Evolutionary conservation across 1,284 basidiomycete species (phyloP).

Genomic region (Inonotus obliquus): DNA sequence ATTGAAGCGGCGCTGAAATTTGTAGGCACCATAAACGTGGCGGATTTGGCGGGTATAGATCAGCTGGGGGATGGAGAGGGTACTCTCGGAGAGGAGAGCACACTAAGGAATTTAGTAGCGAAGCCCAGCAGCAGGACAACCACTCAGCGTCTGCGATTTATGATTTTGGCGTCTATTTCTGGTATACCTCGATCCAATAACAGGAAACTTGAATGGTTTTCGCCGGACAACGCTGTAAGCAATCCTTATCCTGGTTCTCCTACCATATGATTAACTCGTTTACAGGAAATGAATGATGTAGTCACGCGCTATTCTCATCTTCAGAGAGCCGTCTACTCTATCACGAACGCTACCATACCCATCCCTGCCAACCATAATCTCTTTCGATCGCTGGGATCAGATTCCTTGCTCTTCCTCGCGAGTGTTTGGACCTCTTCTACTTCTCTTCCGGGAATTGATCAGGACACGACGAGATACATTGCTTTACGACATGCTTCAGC

Average conservation of each 20-base stretch:
- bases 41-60: constrained; percentile 40
- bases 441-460: constrained; percentile 6
- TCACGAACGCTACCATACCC: constrained; percentile 42
- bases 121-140: constrained; percentile 60
- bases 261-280: background rate
- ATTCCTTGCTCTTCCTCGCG: constrained; percentile 78
- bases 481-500: constrained; percentile 67
- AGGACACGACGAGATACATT: constrained; percentile 31
- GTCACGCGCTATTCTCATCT: constrained; percentile 46
- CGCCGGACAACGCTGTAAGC: background rate
- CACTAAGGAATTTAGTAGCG: constrained; percentile 44
- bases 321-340: constrained; percentile 60
- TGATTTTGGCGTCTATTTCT: constrained; percentile 46
- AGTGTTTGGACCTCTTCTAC: constrained; percentile 51
- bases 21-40: constrained; percentile 42
- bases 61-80: constrained; percentile 39
- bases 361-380: constrained; percentile 59
- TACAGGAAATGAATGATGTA: constrained; percentile 25
- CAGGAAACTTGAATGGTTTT: constrained; percentile 44
- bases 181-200: constrained; percentile 42
- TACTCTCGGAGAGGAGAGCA: constrained; percentile 25
- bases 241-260: background rate
- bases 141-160: constrained; percentile 48
- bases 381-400: constrained; percentile 66
- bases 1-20: constrained; percentile 48